These are phyloP conservation scores for Plasmodium sp. DNA, from an alignment of 169 alveolate genomes.

Conservation along the genomic window DNA sequence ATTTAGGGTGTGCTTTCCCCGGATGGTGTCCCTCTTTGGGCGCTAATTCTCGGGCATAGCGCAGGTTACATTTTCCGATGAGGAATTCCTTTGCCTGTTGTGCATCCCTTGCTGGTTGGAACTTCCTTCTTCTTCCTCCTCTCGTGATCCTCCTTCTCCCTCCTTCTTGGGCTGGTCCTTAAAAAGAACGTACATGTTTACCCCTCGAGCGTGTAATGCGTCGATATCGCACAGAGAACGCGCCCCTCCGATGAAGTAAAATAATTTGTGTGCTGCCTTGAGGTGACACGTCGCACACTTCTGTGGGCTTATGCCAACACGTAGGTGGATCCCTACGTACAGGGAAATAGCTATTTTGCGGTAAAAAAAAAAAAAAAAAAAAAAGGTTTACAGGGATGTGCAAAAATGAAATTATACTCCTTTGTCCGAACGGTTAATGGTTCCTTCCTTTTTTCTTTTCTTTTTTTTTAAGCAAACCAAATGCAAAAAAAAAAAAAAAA, in stretches of 20 bases:
- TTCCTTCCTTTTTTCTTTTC: not conserved
- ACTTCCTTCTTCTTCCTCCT: not conserved
- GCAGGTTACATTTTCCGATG: conserved; percentile 52
- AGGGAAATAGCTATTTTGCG: not conserved
- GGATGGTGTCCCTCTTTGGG: not conserved
- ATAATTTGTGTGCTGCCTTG: not conserved
- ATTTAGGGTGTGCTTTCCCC: not conserved
- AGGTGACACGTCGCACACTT: not conserved
- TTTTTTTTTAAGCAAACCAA: not conserved
- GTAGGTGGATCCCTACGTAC: not conserved
- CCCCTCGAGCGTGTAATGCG: not conserved
- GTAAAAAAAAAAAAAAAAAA: not conserved
- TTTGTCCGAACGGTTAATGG: not conserved
- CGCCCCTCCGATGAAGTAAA: not conserved
- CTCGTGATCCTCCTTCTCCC: not conserved
- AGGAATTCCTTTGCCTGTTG: conserved; percentile 13
- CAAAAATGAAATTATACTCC: not conserved
- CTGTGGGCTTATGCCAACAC: not conserved
- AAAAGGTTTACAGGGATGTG: not conserved
- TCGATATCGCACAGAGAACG: not conserved
- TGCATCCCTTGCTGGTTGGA: not conserved
- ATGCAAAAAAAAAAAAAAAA: not conserved
- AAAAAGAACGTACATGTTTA: conserved; percentile 61
- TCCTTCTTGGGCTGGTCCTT: conserved; percentile 49
- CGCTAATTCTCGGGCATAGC: not conserved